phyloP scores from a whole-genome alignment of 768 basidiomycete species.

The Lactarius evosmus region DNA sequence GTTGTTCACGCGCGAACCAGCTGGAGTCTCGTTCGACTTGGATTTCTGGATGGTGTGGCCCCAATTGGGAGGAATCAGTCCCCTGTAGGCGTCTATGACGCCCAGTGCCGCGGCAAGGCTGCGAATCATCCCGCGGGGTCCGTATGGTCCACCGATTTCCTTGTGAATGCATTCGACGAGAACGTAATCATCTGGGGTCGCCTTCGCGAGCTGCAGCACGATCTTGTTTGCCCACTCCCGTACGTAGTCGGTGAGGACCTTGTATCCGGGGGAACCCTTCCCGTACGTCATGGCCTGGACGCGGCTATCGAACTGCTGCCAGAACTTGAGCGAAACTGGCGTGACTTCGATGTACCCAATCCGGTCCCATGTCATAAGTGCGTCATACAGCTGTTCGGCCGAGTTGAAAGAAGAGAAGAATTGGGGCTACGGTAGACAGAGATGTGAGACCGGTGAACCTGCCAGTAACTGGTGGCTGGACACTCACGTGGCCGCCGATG shows the following conservation, averaged over 20 bases:
- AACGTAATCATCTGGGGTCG: slow-evolving; percentile 20
- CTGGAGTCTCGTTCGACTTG: neutral
- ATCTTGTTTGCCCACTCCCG: slow-evolving; percentile 23
- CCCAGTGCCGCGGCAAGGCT: slow-evolving; percentile 20
- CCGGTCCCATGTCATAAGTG: slow-evolving; percentile 31
- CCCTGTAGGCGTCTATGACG: slow-evolving; percentile 7
- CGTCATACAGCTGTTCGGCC: slow-evolving; percentile 34
- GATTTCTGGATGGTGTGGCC: slow-evolving; percentile 10
- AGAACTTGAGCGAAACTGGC: slow-evolving; percentile 35
- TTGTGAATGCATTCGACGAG: slow-evolving; percentile 16
- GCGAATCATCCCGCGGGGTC: slow-evolving; percentile 25
- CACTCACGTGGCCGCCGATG: slow-evolving; percentile 21
- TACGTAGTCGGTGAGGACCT: neutral
- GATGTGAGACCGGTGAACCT: neutral
- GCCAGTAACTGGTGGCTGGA: neutral
- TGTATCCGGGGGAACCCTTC: slow-evolving; percentile 8
- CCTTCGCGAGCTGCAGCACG: slow-evolving; percentile 20
- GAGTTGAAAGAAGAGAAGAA: slow-evolving; percentile 33
- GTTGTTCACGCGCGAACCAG: neutral
- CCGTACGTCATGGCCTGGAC: neutral
- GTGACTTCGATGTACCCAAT: slow-evolving; percentile 31
- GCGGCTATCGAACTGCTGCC: slow-evolving; percentile 13
- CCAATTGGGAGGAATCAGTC: slow-evolving; percentile 20
- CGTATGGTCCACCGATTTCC: slow-evolving; percentile 11
- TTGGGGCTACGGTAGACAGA: slow-evolving; percentile 27